Percentiles rank a stretch among this genome's conserved stretches.
Conservation (phyloP, 345 rosid genomes). For the Limnanthes douglasii region DNA sequence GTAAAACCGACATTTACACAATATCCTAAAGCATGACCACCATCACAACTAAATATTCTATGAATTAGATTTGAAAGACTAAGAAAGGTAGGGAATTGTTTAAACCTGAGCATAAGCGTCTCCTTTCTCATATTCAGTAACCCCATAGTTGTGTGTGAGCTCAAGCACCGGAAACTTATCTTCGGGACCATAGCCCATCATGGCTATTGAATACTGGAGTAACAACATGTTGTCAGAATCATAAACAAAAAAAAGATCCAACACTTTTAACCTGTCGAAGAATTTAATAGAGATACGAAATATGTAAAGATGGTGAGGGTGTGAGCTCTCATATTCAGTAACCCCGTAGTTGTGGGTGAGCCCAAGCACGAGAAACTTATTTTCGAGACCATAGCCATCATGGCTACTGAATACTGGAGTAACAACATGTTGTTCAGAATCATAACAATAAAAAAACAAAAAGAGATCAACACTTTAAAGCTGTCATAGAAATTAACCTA, state of each 20-base stretch:
- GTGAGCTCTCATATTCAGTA: conserved; percentile 58
- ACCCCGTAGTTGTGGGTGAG: conserved; percentile 91
- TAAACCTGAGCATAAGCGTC: conserved; percentile 83
- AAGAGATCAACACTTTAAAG: neutral
- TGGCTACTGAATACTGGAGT: conserved; percentile 68
- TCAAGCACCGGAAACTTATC: conserved; percentile 71
- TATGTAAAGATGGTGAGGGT: too few relatives aligned
- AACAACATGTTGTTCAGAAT: neutral
- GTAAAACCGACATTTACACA: neutral
- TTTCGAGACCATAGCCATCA: conserved; percentile 97
- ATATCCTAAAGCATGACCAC: neutral
- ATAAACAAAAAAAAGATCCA: neutral
- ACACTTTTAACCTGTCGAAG: too few relatives aligned
- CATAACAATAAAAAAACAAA: neutral
- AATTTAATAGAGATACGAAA: too few relatives aligned
- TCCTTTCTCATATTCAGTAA: conserved; percentile 81
- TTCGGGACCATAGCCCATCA: conserved; percentile 97
- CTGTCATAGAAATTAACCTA: too few relatives aligned
- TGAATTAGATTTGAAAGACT: neutral
- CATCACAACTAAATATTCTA: neutral
- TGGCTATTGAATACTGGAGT: conserved; percentile 68
- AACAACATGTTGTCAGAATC: neutral
- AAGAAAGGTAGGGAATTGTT: neutral
- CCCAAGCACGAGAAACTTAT: conserved; percentile 65
- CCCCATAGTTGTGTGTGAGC: conserved; percentile 90